phyloP scores from a whole-genome alignment of 2,329 filamentous ascomycete genomes.

The Pseudogymnoascus sp. region DNA sequence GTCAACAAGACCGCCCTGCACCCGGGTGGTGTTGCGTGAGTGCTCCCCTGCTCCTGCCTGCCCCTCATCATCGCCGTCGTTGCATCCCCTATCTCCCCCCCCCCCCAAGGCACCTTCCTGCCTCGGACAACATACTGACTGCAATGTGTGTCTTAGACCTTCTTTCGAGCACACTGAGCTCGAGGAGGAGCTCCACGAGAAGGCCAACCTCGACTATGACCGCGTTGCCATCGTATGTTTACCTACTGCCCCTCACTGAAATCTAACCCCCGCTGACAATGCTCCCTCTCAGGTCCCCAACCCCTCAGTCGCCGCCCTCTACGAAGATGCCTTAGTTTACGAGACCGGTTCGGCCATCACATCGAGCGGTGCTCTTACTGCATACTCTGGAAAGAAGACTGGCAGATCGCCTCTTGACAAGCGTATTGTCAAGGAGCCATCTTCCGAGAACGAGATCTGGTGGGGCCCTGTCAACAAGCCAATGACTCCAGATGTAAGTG shows the following conservation, averaged over 20 bases:
- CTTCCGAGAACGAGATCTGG: conserved; percentile 89
- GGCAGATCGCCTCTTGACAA: conserved; percentile 95
- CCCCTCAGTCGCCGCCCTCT: conserved; percentile 83
- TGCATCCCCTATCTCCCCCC: background rate
- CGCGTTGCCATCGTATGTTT: conserved; percentile 85
- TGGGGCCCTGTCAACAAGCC: conserved; percentile 99
- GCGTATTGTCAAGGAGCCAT: conserved; percentile 86
- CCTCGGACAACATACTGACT: conserved; percentile 12
- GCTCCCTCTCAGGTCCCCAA: conserved; percentile 57
- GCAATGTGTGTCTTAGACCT: conserved; percentile 46
- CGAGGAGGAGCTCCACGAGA: conserved; percentile 94
- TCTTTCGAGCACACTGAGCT: conserved; percentile 87
- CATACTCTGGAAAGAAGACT: conserved; percentile 97
- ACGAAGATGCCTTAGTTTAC: conserved; percentile 98
- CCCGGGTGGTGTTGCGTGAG: conserved; percentile 24
- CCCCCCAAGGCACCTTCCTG: background rate
- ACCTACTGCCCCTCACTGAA: background rate
- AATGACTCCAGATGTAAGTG: conserved; percentile 89
- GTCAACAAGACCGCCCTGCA: conserved; percentile 22
- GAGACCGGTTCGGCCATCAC: conserved; percentile 97
- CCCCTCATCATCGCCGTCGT: background rate
- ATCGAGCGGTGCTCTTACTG: conserved; percentile 85
- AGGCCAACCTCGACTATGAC: conserved; percentile 98
- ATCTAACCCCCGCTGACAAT: conserved; percentile 11
- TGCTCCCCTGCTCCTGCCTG: conserved; percentile 8